phyloP scores from a whole-genome alignment of 1,284 basidiomycete genomes.

The Cutaneotrichosporon sp. region DNA sequence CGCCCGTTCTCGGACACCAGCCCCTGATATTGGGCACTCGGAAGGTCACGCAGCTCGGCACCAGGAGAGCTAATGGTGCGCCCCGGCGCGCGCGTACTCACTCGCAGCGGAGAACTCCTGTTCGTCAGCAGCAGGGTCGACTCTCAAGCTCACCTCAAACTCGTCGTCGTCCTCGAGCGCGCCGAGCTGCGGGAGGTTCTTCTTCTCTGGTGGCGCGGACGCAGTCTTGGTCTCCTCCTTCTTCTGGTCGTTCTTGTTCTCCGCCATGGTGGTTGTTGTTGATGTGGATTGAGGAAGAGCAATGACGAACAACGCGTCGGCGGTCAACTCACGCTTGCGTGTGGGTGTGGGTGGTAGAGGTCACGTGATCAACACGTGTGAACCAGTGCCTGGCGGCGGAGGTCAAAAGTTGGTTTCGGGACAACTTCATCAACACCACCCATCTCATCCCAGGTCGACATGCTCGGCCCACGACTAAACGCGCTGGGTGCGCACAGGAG shows the following conservation, averaged over 20 bases:
- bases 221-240: slow-evolving; percentile 8
- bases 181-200: slow-evolving; percentile 52
- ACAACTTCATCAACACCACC: not conserved
- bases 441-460: not conserved
- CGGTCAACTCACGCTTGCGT: not conserved
- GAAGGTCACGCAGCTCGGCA: too few species aligned
- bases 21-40: too few species aligned
- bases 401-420: not conserved
- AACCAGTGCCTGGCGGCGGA: not conserved
- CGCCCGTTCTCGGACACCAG: too few species aligned
- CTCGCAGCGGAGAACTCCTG: slow-evolving; percentile 53
- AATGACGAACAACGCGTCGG: slow-evolving; percentile 10
- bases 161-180: slow-evolving; percentile 56
- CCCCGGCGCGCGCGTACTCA: too few species aligned
- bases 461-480: slow-evolving; percentile 7
- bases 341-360: not conserved
- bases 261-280: slow-evolving; percentile 21
- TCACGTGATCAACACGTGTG: not conserved
- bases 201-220: slow-evolving; percentile 31
- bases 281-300: slow-evolving; percentile 1
- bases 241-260: slow-evolving; percentile 13
- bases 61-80: too few species aligned
- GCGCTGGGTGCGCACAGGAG: slow-evolving; percentile 2
- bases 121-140: slow-evolving; percentile 8
- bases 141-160: slow-evolving; percentile 51